A percentile compares a stretch with the other conserved stretches of the same genome.
Evolutionary conservation across 495 filamentous ascomycete species (phyloP).

Genomic region (Parachaetomium inaequale): DNA sequence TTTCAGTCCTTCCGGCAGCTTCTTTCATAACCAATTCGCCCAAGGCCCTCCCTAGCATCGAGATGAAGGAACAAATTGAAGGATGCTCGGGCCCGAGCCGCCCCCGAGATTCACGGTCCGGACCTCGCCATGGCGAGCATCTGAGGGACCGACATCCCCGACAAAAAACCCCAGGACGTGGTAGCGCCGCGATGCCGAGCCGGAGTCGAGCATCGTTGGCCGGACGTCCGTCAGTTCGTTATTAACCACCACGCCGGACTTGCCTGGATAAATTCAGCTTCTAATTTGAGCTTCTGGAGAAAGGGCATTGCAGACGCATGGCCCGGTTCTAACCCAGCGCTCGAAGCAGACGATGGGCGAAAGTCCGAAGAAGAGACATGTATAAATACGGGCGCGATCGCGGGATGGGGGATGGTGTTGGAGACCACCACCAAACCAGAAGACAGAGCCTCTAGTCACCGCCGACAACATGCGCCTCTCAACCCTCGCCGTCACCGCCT

Average conservation of each 20-base stretch:
- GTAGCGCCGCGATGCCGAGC: constrained; percentile 1
- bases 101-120: constrained; percentile 1
- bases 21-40: too few relatives aligned
- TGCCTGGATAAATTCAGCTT: constrained; percentile 29
- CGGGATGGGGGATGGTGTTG: background rate
- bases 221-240: constrained; percentile 29
- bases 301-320: background rate
- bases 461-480: constrained; percentile 30
- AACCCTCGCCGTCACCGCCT: constrained; percentile 24
- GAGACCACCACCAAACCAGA: constrained; percentile 6
- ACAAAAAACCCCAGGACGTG: too few relatives aligned
- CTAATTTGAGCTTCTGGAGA: constrained; percentile 19
- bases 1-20: too few relatives aligned
- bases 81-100: constrained; percentile 28
- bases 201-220: constrained; percentile 11
- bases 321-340: background rate
- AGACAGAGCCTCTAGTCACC: background rate
- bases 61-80: constrained; percentile 27
- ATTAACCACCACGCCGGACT: constrained; percentile 24
- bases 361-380: background rate
- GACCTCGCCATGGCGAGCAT: background rate
- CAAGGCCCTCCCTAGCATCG: constrained; percentile 1
- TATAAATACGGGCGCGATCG: constrained; percentile 20
- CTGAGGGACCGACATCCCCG: background rate
- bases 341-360: background rate